A percentile compares a stretch with the other conserved stretches of the same genome.
These are phyloP conservation scores for Metahyphopichia silvanorum DNA, from an alignment of 805 yeast species.

Conservation along the genomic window DNA sequence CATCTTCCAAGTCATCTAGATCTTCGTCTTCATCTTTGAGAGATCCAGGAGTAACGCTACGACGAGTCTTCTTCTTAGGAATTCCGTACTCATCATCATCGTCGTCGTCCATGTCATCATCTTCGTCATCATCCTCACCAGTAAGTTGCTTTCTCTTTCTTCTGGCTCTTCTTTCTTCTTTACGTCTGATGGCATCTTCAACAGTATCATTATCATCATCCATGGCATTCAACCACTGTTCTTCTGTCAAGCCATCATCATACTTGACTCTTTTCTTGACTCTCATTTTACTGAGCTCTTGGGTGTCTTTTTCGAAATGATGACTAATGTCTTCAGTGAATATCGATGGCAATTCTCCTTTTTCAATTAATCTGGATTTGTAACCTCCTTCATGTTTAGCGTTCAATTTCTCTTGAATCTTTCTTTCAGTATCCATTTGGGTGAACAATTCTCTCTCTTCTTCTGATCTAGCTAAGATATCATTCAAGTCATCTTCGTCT, in stretches of 20 bases:
- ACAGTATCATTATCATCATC: slow-evolving; percentile 67
- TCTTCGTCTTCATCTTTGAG: slow-evolving; percentile 18
- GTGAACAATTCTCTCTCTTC: slow-evolving; percentile 55
- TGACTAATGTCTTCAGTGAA: slow-evolving; percentile 62
- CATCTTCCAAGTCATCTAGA: slow-evolving; percentile 11
- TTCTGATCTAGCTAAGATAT: slow-evolving; percentile 65
- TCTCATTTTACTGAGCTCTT: slow-evolving; percentile 59
- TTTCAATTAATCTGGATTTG: slow-evolving; percentile 57
- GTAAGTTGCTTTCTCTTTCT: slow-evolving; percentile 21
- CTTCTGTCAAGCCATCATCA: slow-evolving; percentile 89
- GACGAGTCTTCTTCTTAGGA: slow-evolving; percentile 1
- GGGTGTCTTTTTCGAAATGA: slow-evolving; percentile 49
- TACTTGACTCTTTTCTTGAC: slow-evolving; percentile 77
- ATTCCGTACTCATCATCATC: slow-evolving; percentile 11
- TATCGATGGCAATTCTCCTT: slow-evolving; percentile 75
- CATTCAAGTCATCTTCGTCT: slow-evolving; percentile 72
- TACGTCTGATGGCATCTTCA: slow-evolving; percentile 56
- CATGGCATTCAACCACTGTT: slow-evolving; percentile 84
- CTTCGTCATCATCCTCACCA: slow-evolving; percentile 23
- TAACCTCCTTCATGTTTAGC: slow-evolving; percentile 22
- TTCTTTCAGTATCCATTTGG: slow-evolving; percentile 59
- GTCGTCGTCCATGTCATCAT: slow-evolving; percentile 19
- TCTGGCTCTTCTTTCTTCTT: slow-evolving; percentile 44
- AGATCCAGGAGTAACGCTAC: slow-evolving; percentile 9
- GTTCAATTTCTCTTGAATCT: slow-evolving; percentile 28